Evolutionary conservation across 2,329 filamentous ascomycete species (phyloP), one percentile per base, ranked within the genome.

Genomic region (Pseudovirgaria hyperparasitica): DNA sequence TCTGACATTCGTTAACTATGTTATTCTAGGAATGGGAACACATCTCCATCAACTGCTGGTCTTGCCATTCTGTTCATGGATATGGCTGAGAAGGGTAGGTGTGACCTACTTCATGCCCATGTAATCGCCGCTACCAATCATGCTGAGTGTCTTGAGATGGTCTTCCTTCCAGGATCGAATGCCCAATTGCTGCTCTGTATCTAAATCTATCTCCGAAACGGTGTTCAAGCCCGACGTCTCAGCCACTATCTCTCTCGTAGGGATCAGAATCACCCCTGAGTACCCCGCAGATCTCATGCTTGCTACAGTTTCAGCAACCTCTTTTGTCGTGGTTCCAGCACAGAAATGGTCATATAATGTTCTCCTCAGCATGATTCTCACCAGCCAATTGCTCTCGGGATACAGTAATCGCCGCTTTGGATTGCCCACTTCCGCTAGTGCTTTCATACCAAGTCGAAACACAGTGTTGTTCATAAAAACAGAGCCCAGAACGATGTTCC

Each of bases 271-370:
- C 5, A 90, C 77, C 9, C 84, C 84, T 11, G 67, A 70, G 46
- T 80, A 90, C 3, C 84, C 84, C 24, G 60, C 51, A 50, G 82
- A 81, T 10, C 90, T 60, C 2, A 62, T 57, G 2, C 61, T 43
- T 16, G 82, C 68, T 1, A 76, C 82, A 11, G 27, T 33, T 19
- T 50, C 54, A 22, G 61, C 59, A 5, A 87, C 76, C 52, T 92
- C 79, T 2, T 46, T 38, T 0, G 65, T 61, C 22, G 69, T 77
- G 49, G 82, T 76, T 21, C 84, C 84, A 0, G 81, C 82, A 51
- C 84, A 92, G 52, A 90, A 92, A 44, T 92, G 84, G 19, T 72
- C 71, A 52, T 92, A 92, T 23, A 23, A n/a, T n/a, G n/a, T n/a
- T n/a, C n/a, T n/a, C n/a, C n/a, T n/a, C n/a, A n/a, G n/a, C n/a